Conservation (phyloP, 257 asterid species). For the Ocimum tenuiflorum region DNA sequence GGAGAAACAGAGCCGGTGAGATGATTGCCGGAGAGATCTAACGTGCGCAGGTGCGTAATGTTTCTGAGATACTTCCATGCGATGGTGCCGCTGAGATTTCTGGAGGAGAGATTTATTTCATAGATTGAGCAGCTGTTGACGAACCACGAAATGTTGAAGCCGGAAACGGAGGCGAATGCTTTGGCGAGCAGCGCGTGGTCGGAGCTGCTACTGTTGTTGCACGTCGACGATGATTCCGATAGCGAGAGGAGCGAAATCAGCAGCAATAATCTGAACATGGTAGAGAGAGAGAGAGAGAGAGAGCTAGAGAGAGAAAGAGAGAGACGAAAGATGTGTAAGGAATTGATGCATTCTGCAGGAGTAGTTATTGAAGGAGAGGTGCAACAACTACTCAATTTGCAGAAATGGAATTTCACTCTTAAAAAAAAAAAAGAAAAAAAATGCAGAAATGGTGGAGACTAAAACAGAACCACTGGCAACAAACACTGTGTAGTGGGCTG, state of each 20-base stretch:
- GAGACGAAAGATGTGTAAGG: not conserved
- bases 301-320: not conserved
- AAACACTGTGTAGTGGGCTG: constrained; percentile 2
- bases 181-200: constrained; percentile 38
- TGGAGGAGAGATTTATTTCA: constrained; percentile 41
- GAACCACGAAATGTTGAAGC: constrained; percentile 59
- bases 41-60: constrained; percentile 45
- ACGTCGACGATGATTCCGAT: constrained; percentile 33
- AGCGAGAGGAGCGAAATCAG: constrained; percentile 28
- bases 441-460: not conserved
- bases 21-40: constrained; percentile 74
- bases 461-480: constrained; percentile 18
- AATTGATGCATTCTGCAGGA: not conserved
- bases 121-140: constrained; percentile 41
- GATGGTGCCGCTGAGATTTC: constrained; percentile 57
- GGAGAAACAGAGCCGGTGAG: constrained; percentile 58
- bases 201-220: constrained; percentile 35
- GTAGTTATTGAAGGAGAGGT: not conserved
- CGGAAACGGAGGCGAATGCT: constrained; percentile 71
- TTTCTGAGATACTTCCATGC: constrained; percentile 65
- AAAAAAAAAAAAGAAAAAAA: too few species aligned
- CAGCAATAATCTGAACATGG: constrained; percentile 24
- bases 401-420: too few species aligned
- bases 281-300: not conserved
- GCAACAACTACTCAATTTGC: constrained; percentile 15